Base-by-base conservation (phyloP, 768 basidiomycete genomes). In the Tylopilus cervinicoccineus region DNA sequence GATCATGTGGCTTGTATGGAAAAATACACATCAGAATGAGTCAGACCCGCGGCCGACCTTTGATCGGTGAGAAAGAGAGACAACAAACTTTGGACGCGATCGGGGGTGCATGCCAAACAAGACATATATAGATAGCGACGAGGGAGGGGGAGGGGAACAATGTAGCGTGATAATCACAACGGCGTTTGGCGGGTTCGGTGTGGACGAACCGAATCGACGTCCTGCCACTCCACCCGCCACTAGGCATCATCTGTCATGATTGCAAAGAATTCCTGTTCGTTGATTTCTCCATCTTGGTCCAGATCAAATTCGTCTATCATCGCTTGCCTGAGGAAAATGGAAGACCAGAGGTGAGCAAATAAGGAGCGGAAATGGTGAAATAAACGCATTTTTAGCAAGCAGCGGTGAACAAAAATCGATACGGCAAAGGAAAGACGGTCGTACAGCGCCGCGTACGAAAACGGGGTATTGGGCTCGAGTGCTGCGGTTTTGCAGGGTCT, bases 301-400 rank as follows among this genome's bases (percentile, higher is more conserved):
- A 99, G 81, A 69, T 99, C 96, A 64, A 99, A 99, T 70, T 99
- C 96, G 60, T 99, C 96, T 63, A 99, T 99, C 96, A 99, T 99
- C 20, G 96, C 96, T 83, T 97, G 93, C 57, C 95, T 97, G 58
- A 32, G 58, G 50, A 57, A 48, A 56, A 59, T 50, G 56, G 56
- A 61, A 63, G 58, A 61, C 31, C 31, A 55, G 59, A 57, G 61
- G 50, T 67, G 54, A 67, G 57, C 55, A 68, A 63, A 68, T 60
- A 55, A 26, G 52, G 58, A 58, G 57, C 36, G 28, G n/a, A 16
- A 43, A 54, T 47, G 27, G 45, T 19, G 46, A 40, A 50, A 50
- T 47, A 45, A 46, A 31, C 49, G 47, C 42, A 51, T 38, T 52
- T 52, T 54, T 34, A 45, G 55, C 51, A 52, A 57, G 44, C 50